phyloP scores from a whole-genome alignment of 345 rosid species.

The Eucalyptus microcorys region DNA sequence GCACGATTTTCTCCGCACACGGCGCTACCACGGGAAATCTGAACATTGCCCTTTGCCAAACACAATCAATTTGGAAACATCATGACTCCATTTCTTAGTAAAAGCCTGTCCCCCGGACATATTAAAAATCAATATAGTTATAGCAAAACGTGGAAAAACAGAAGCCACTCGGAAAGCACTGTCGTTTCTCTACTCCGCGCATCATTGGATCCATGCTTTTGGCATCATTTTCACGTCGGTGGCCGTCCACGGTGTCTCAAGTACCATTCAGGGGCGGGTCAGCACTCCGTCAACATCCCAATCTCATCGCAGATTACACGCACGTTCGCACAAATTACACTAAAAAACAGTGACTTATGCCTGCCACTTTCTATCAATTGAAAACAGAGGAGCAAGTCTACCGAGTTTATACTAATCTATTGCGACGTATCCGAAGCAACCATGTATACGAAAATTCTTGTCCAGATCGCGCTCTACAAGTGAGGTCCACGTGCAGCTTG shows the following conservation, averaged over 20 bases:
- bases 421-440: background rate
- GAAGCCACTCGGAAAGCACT: background rate
- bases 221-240: background rate
- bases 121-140: background rate
- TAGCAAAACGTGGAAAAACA: background rate
- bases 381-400: background rate
- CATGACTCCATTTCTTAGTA: background rate
- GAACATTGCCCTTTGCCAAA: background rate
- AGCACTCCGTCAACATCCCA: background rate
- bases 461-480: background rate
- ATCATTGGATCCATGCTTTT: background rate
- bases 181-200: background rate
- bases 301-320: background rate
- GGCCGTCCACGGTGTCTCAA: background rate
- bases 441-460: background rate
- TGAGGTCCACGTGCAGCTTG: background rate
- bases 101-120: background rate
- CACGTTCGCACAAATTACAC: background rate
- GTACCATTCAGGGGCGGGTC: background rate
- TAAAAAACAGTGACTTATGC: background rate
- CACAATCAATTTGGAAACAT: background rate
- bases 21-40: background rate
- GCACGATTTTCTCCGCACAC: accelerated
- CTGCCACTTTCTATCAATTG: background rate
- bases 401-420: background rate